Evolutionary conservation across 768 basidiomycete species (phyloP).

Genomic region (Pleurotus tuber-regium): DNA sequence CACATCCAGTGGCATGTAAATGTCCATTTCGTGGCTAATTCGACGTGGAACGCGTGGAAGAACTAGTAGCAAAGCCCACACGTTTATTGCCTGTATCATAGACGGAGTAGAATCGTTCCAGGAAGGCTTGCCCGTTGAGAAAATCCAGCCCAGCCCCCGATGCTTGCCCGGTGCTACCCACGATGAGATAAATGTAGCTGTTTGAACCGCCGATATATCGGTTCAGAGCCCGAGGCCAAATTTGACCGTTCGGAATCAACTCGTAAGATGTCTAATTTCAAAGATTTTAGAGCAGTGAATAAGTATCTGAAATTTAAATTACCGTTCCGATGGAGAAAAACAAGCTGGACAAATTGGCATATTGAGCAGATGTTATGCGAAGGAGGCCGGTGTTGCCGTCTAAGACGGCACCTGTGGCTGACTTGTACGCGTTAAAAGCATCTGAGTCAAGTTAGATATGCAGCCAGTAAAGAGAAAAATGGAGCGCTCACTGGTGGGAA

Average conservation of each 20-base stretch:
- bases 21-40: too few species aligned
- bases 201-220: constrained; percentile 28
- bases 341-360: constrained; percentile 47
- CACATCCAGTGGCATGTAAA: too few species aligned
- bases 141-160: constrained; percentile 53
- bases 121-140: constrained; percentile 51
- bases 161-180: constrained; percentile 34
- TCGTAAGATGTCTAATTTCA: constrained; percentile 26
- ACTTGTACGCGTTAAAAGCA: constrained; percentile 42
- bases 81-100: constrained; percentile 57
- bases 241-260: constrained; percentile 38
- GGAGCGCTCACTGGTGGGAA: constrained; percentile 34
- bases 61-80: constrained; percentile 55
- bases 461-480: too few species aligned
- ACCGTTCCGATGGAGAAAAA: constrained; percentile 54
- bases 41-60: constrained; percentile 43
- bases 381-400: constrained; percentile 48
- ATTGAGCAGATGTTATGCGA: constrained; percentile 49
- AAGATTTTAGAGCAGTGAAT: neutral
- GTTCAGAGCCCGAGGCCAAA: constrained; percentile 35
- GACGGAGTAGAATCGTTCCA: constrained; percentile 66
- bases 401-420: constrained; percentile 41
- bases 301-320: neutral
- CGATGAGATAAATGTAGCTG: constrained; percentile 32
- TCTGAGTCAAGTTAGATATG: too few species aligned